Evolutionary conservation across 1,284 basidiomycete genomes (phyloP).

Genomic region (Hortiboletus rubellus): DNA sequence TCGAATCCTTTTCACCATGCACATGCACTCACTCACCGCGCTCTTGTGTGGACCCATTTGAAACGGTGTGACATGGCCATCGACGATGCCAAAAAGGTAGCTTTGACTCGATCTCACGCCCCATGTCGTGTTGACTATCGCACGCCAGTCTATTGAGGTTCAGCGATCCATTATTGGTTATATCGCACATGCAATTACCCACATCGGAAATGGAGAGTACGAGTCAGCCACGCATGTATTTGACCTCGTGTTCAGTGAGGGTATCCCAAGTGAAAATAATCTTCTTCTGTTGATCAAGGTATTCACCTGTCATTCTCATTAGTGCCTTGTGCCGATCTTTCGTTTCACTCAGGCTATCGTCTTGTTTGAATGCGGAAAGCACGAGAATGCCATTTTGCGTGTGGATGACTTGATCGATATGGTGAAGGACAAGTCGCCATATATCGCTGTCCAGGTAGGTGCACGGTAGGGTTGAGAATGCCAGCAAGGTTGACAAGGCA

Average conservation of each 20-base stretch:
- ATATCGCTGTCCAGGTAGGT: neutral
- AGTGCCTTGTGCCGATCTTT: neutral
- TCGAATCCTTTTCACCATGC: neutral
- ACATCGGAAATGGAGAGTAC: no score
- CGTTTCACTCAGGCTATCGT: neutral
- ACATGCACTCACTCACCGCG: neutral
- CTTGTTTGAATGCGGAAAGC: no score
- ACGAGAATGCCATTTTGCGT: no score
- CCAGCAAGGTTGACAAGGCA: no score
- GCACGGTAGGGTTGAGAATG: neutral
- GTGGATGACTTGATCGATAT: no score
- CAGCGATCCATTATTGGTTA: neutral
- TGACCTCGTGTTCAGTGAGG: no score
- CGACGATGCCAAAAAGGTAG: conserved; percentile 2
- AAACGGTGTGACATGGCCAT: neutral
- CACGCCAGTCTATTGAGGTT: neutral
- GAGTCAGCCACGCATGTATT: no score
- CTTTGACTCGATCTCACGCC: neutral
- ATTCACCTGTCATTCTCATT: neutral
- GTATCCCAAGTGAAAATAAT: no score
- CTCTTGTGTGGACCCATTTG: neutral
- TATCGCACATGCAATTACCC: no score
- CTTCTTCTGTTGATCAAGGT: conserved; percentile 7
- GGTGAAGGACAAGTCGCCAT: no score
- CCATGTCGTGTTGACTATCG: neutral